Evolutionary conservation across 805 yeast genomes (phyloP), one percentile per base, ranked within the genome.

Genomic region (Nakazawaea laoshanensis): DNA sequence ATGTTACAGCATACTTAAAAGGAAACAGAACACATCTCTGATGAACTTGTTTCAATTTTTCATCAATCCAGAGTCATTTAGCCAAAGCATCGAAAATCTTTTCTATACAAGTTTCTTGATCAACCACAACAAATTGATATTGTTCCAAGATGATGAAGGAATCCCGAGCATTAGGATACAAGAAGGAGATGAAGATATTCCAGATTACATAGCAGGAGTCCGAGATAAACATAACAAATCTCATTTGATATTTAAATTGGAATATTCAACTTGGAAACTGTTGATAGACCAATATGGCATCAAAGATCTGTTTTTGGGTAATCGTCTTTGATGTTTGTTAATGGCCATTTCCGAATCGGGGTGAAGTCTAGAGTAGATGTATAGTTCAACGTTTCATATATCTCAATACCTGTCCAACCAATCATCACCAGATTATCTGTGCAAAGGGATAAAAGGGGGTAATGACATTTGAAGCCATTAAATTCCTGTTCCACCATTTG

Each of bases 351-450:
- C 29, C 86, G 61, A 2, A 74, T 60, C 1, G 95, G 94, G n/a
- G 67, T 47, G 3, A 75, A 70, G 8, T 57, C 65, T 26, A 82
- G 45, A 5, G 65, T 68, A 0, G 87, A 70, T 9, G 65, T 58
- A 14, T 53, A 26, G 13, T 56, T 50, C 5, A 69, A 66, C 12
- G 50, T 44, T 49, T 87, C 95, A 49, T 60, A 80, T 13, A 88
- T 56, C 51, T 89, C 96, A 7, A 89, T 84, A 0, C 96, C 98
- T 0, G 97, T 95, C 77, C 94, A 85, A 1, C 96, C 98, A 33
- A 92, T 92, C 98, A 92, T 92, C 2, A 86, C 73, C 0, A 96
- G 95, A 53, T 92, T 92, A 49, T 92, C 98, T 0, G 96, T 86
- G 50, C 98, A 92, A 39, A 87, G 59, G 2, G 65, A 55, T 2